phyloP scores from a whole-genome alignment of 1,284 basidiomycete species.

The Leccinum solheimii region DNA sequence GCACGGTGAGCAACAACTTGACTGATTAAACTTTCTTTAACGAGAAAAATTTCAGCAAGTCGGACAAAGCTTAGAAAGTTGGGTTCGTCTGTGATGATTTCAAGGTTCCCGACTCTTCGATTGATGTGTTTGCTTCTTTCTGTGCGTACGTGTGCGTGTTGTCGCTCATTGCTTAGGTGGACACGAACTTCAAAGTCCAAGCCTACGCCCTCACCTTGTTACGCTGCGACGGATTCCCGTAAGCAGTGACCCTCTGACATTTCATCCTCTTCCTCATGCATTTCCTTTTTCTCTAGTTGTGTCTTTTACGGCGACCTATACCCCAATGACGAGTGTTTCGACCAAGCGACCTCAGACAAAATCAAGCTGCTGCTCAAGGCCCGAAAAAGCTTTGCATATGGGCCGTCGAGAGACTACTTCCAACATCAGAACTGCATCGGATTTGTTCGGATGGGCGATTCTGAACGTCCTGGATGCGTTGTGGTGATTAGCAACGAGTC shows the following conservation, averaged over 20 bases:
- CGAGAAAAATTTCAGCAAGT: conserved; percentile 49
- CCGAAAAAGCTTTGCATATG: conserved; percentile 67
- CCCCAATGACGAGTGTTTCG: conserved; percentile 65
- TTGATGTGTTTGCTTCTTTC: not conserved
- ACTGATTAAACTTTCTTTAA: conserved; percentile 1
- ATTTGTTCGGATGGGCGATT: conserved; percentile 66
- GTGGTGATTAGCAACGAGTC: conserved; percentile 67
- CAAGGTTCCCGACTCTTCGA: not conserved
- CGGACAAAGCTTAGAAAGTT: conserved; percentile 75
- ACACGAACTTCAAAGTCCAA: conserved; percentile 67
- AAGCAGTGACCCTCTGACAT: conserved; percentile 32
- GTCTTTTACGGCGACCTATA: conserved; percentile 93
- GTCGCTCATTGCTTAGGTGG: conserved; percentile 49
- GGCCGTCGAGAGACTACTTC: conserved; percentile 59
- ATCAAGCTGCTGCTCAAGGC: conserved; percentile 55
- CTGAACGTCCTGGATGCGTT: conserved; percentile 53
- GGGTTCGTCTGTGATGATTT: conserved; percentile 48
- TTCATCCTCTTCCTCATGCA: not conserved
- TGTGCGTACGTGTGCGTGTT: not conserved
- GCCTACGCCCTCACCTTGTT: conserved; percentile 89
- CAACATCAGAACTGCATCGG: conserved; percentile 63
- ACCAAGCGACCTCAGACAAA: conserved; percentile 49
- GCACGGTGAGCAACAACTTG: conserved; percentile 48
- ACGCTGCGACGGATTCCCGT: conserved; percentile 85
- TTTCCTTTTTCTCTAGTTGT: conserved; percentile 50